These are phyloP conservation scores for Podaxis carcinomalis DNA, from an alignment of 768 basidiomycete species.

Conservation along the genomic window DNA sequence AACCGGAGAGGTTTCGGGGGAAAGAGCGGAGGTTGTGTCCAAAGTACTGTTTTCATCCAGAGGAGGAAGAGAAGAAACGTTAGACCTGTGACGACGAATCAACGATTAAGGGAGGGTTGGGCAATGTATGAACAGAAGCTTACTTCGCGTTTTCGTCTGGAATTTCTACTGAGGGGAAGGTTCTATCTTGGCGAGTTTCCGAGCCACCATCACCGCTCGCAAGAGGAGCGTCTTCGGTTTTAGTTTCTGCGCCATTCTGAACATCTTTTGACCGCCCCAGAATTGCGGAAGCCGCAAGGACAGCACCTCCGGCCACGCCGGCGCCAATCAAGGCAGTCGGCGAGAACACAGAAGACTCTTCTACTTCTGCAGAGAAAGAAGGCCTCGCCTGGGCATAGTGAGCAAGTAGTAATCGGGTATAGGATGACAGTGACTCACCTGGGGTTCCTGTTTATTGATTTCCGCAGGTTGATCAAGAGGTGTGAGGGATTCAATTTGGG, in stretches of 20 bases:
- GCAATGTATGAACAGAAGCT: not conserved
- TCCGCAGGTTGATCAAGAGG: not conserved
- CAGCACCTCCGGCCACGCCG: not conserved
- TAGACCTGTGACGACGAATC: not conserved
- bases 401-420: not conserved
- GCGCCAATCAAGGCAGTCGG: conserved; percentile 6
- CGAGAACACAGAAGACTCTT: not conserved
- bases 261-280: not conserved
- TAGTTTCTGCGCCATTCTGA: not conserved
- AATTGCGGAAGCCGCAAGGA: not conserved
- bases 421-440: not conserved
- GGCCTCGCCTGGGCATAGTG: not conserved
- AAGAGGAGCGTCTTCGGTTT: not conserved
- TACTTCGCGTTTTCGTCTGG: conserved; percentile 3
- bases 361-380: conserved; percentile 1
- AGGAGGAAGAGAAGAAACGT: not conserved
- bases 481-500: not conserved
- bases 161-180: conserved; percentile 6
- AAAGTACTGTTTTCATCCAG: conserved; percentile 3
- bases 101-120: not conserved
- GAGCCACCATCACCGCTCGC: not conserved
- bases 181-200: not conserved
- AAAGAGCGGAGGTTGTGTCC: conserved; percentile 12
- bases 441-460: not conserved
- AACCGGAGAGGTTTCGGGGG: conserved; percentile 1